Conservation (phyloP, 768 basidiomycete genomes). For the Suillus hirtellus region DNA sequence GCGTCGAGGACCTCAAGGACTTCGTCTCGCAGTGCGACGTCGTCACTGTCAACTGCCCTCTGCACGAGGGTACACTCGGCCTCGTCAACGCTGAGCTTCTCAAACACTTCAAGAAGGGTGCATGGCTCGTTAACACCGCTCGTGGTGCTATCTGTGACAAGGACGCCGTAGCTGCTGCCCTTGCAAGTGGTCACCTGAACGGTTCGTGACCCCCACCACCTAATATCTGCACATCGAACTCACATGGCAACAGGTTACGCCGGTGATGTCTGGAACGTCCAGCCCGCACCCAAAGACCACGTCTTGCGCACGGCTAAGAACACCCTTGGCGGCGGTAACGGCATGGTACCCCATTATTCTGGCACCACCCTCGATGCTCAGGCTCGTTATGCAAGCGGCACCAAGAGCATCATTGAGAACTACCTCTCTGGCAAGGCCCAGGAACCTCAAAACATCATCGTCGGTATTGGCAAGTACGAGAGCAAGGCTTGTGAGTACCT, state of each 20-base stretch:
- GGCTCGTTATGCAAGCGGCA: constrained; percentile 77
- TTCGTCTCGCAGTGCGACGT: constrained; percentile 68
- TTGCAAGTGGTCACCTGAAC: constrained; percentile 72
- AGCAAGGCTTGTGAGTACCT: constrained; percentile 44
- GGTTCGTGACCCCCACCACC: constrained; percentile 36
- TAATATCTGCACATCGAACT: neutral
- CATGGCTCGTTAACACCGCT: constrained; percentile 92
- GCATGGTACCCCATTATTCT: constrained; percentile 87
- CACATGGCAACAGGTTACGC: constrained; percentile 28
- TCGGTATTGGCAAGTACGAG: constrained; percentile 60
- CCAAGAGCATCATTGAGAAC: constrained; percentile 69
- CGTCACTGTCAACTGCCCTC: constrained; percentile 84
- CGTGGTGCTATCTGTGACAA: constrained; percentile 90
- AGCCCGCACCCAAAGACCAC: constrained; percentile 86
- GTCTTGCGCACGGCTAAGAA: constrained; percentile 84
- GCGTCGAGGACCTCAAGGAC: constrained; percentile 76
- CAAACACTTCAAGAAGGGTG: constrained; percentile 87
- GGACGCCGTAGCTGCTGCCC: constrained; percentile 74
- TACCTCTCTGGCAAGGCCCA: constrained; percentile 66
- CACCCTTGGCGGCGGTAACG: constrained; percentile 81
- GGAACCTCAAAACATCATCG: constrained; percentile 79
- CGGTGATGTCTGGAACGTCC: constrained; percentile 82
- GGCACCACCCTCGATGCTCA: constrained; percentile 92
- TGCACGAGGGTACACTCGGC: constrained; percentile 82
- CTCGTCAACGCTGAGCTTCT: constrained; percentile 82